These are phyloP conservation scores for Asterochloris erici DNA, from an alignment of 139 green algal genomes.

Conservation along the genomic window DNA sequence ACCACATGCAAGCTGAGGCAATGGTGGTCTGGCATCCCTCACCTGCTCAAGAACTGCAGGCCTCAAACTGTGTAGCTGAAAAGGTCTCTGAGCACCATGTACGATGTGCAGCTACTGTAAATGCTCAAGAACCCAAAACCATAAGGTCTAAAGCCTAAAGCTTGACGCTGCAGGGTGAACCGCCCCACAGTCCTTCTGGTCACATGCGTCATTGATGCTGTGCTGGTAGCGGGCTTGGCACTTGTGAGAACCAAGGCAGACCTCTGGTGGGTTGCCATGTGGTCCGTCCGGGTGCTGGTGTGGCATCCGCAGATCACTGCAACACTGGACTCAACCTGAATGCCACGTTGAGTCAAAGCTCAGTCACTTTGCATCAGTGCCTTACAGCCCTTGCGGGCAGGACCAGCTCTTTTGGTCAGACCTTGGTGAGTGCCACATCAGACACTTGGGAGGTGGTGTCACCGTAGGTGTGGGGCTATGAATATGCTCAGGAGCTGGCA, in stretches of 20 bases:
- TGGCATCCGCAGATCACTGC: not conserved
- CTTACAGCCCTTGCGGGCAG: too few relatives aligned
- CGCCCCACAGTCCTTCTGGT: constrained; percentile 28
- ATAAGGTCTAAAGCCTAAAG: not conserved
- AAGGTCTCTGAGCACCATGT: too few relatives aligned
- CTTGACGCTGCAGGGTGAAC: constrained; percentile 25
- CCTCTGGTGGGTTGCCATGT: constrained; percentile 14
- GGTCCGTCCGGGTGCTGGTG: not conserved
- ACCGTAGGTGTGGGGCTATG: too few relatives aligned
- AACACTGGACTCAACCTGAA: not conserved
- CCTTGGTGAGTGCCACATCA: too few relatives aligned
- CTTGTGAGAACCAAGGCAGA: constrained; percentile 1
- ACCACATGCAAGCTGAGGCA: not conserved
- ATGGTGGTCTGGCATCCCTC: not conserved
- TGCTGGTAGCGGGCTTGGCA: constrained; percentile 10
- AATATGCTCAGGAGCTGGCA: too few relatives aligned
- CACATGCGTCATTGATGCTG: constrained; percentile 5
- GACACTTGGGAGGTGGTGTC: too few relatives aligned
- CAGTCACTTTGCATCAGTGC: too few relatives aligned
- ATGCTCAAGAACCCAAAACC: too few relatives aligned
- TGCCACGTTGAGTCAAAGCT: too few relatives aligned
- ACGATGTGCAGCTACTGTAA: too few relatives aligned
- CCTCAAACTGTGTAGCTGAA: not conserved
- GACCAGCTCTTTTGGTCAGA: too few relatives aligned
- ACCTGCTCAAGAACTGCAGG: not conserved